Evolutionary conservation across 176 grass and related monocot genomes (phyloP).

Genomic region (Oropetium thomaeum): DNA sequence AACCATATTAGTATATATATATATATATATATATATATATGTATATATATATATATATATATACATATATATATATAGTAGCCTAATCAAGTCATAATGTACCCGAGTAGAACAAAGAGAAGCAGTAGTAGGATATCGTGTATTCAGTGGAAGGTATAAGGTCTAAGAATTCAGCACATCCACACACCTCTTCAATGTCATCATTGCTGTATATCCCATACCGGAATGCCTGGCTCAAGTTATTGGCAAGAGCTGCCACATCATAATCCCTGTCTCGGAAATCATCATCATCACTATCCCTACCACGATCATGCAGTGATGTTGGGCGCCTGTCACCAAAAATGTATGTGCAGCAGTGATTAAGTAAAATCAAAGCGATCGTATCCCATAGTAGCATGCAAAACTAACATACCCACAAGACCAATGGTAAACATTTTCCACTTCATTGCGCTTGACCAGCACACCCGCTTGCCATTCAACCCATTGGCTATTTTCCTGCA

Average conservation of each 20-base stretch:
- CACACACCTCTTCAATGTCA: slow-evolving; percentile 69
- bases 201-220: slow-evolving; percentile 89
- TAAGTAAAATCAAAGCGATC: slow-evolving; percentile 7
- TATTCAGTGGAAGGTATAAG: not conserved
- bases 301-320: slow-evolving; percentile 80
- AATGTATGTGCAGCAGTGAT: slow-evolving; percentile 1
- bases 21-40: too few species aligned
- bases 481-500: slow-evolving; percentile 74
- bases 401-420: slow-evolving; percentile 74
- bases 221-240: slow-evolving; percentile 93
- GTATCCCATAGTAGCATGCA: slow-evolving; percentile 30
- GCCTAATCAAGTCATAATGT: not conserved
- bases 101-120: not conserved
- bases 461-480: slow-evolving; percentile 78
- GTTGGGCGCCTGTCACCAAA: slow-evolving; percentile 69
- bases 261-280: slow-evolving; percentile 96
- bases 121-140: not conserved
- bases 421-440: slow-evolving; percentile 98
- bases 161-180: slow-evolving; percentile 10
- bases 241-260: slow-evolving; percentile 92
- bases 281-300: slow-evolving; percentile 97
- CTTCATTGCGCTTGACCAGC: slow-evolving; percentile 65
- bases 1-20: too few species aligned
- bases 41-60: too few species aligned
- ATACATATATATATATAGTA: too few species aligned